phyloP scores from a whole-genome alignment of 306 rosid species.

The Dryas drummondii region DNA sequence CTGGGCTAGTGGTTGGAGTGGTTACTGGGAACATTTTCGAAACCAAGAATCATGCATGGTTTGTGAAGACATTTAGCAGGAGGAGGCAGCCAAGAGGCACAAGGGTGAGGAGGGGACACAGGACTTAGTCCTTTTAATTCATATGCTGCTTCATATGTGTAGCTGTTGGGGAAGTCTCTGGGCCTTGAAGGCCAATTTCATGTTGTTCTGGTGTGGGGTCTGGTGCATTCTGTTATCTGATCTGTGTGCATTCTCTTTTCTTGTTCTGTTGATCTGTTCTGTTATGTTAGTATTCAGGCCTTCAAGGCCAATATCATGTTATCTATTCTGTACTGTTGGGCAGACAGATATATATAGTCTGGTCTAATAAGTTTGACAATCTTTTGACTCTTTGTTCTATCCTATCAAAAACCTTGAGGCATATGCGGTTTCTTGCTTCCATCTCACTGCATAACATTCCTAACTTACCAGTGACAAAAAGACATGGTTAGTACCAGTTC shows the following conservation, averaged over 20 bases:
- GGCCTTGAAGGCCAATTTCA: no score
- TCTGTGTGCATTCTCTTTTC: no score
- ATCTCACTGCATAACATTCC: conserved; percentile 30
- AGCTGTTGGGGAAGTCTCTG: no score
- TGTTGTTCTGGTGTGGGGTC: no score
- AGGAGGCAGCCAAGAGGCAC: neutral
- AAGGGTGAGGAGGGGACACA: neutral
- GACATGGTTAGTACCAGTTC: no score
- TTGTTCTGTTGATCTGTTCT: no score
- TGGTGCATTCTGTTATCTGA: no score
- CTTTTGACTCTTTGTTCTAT: no score
- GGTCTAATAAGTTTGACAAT: neutral
- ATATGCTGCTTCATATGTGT: conserved; percentile 5
- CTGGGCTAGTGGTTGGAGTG: conserved; percentile 8
- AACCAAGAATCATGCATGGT: conserved; percentile 1
- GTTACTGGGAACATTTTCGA: neutral
- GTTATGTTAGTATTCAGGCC: no score
- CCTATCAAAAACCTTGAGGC: conserved; percentile 24
- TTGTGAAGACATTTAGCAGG: neutral
- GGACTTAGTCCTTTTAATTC: neutral
- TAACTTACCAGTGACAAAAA: neutral
- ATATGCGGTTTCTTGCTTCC: conserved; percentile 27
- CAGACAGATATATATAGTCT: neutral
- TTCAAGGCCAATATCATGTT: neutral
- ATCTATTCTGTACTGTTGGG: neutral